These are phyloP conservation scores for Coniochaeta ligniaria DNA, from an alignment of 2,329 filamentous ascomycete species.

Conservation along the genomic window DNA sequence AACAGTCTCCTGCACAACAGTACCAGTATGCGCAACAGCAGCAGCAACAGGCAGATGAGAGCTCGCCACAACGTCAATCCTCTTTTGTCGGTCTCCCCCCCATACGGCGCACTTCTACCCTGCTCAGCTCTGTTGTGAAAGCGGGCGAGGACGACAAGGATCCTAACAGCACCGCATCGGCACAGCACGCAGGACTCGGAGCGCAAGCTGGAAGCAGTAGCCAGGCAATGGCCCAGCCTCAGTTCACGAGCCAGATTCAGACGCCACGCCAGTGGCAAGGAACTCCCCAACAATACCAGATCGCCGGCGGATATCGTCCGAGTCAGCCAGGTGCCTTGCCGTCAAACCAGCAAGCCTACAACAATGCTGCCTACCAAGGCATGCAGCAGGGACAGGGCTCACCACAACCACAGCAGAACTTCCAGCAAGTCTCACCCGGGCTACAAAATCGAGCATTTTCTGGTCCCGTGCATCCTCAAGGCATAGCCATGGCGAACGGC, in stretches of 20 bases:
- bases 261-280: constrained; percentile 2
- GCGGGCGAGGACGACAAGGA: constrained; percentile 7
- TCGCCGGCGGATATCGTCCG: not conserved
- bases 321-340: not conserved
- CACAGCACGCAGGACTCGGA: not conserved
- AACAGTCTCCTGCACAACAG: not conserved
- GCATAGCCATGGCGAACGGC: not conserved
- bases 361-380: not conserved
- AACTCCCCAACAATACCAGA: constrained; percentile 4
- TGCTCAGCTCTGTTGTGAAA: constrained; percentile 35
- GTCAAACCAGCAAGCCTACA: not conserved
- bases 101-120: constrained; percentile 50
- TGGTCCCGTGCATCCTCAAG: not conserved
- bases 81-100: constrained; percentile 53
- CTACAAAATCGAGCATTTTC: not conserved
- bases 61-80: constrained; percentile 31
- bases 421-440: constrained; percentile 3
- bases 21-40: constrained; percentile 4
- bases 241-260: constrained; percentile 6
- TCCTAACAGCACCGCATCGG: not conserved
- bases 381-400: not conserved
- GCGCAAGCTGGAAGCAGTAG: not conserved
- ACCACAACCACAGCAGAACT: constrained; percentile 13
- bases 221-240: not conserved
- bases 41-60: constrained; percentile 8